Percentiles rank a stretch among this genome's conserved stretches.
phyloP scores from a whole-genome alignment of 345 rosid species.

The Populus simonii region DNA sequence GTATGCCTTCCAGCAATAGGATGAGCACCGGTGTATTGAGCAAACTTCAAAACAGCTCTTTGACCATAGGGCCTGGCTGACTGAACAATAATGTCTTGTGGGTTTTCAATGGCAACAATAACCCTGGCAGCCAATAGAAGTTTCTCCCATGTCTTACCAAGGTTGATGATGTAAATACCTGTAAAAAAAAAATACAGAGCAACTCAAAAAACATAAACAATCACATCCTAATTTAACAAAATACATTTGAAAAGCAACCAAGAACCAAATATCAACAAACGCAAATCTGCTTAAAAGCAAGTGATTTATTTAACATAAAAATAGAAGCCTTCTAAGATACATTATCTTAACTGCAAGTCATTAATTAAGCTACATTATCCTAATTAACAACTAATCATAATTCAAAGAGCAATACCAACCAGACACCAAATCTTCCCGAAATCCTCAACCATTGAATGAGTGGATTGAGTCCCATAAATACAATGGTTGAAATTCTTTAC shows the following conservation, averaged over 20 bases:
- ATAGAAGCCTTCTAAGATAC: not conserved
- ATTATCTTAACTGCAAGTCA: not conserved
- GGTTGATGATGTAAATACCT: constrained; percentile 92
- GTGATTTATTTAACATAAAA: not conserved
- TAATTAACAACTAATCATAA: not conserved
- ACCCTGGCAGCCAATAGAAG: constrained; percentile 79
- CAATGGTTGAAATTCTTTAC: not conserved
- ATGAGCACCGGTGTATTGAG: constrained; percentile 82
- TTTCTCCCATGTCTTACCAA: constrained; percentile 93
- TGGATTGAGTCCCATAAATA: not conserved
- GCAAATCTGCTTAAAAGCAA: not conserved
- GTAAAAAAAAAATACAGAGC: not conserved
- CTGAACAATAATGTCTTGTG: constrained; percentile 89
- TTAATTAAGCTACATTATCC: not conserved
- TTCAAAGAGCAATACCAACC: not conserved
- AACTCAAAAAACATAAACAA: not conserved
- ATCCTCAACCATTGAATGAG: not conserved
- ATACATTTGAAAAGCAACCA: not conserved
- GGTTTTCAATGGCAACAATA: constrained; percentile 81
- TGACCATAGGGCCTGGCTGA: constrained; percentile 98
- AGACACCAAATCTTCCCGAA: not conserved
- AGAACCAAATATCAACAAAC: not conserved
- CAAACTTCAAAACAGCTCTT: constrained; percentile 89
- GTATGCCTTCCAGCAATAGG: constrained; percentile 98
- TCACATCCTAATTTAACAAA: not conserved